Conservation (phyloP, 1,284 basidiomycete genomes). For the Boletus sp. region DNA sequence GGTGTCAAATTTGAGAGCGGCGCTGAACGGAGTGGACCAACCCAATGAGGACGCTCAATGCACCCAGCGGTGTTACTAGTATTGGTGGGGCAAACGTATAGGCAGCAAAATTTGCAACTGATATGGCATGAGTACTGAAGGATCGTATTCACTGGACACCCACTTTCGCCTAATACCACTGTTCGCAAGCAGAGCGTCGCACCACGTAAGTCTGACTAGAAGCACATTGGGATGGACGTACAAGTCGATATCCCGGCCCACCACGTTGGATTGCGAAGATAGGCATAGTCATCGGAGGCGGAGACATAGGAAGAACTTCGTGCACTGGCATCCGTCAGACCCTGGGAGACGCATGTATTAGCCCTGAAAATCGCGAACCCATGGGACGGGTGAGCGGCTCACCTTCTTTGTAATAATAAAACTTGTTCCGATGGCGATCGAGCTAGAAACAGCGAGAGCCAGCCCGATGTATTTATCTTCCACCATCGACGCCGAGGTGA, state of each 20-base stretch:
- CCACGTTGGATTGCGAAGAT: slow-evolving; percentile 94
- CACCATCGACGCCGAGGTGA: slow-evolving; percentile 48
- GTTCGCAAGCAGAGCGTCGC: slow-evolving; percentile 13
- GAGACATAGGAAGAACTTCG: slow-evolving; percentile 49
- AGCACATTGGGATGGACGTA: slow-evolving; percentile 45
- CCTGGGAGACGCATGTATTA: slow-evolving; percentile 43
- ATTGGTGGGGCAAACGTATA: slow-evolving; percentile 98
- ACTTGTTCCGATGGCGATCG: slow-evolving; percentile 85
- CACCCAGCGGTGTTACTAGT: slow-evolving; percentile 93
- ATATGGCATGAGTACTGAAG: slow-evolving; percentile 9
- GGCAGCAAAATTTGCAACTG: slow-evolving; percentile 98
- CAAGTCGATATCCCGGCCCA: slow-evolving; percentile 95
- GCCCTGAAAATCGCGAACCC: slow-evolving; percentile 3
- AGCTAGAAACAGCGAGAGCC: slow-evolving; percentile 77
- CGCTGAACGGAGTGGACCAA: slow-evolving; percentile 37
- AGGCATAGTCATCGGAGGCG: slow-evolving; percentile 77
- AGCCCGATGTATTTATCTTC: slow-evolving; percentile 93
- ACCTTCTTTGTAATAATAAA: slow-evolving; percentile 98
- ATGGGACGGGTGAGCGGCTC: slow-evolving; percentile 14
- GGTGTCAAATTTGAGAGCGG: slow-evolving; percentile 13
- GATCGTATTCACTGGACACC: slow-evolving; percentile 5
- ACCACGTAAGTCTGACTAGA: not conserved
- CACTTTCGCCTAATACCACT: slow-evolving; percentile 92
- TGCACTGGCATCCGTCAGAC: slow-evolving; percentile 74
- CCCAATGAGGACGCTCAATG: slow-evolving; percentile 97